A percentile compares a stretch with the other conserved stretches of the same genome.
Conservation (phyloP, 2,329 filamentous ascomycete genomes). For the Epichloe typhina region DNA sequence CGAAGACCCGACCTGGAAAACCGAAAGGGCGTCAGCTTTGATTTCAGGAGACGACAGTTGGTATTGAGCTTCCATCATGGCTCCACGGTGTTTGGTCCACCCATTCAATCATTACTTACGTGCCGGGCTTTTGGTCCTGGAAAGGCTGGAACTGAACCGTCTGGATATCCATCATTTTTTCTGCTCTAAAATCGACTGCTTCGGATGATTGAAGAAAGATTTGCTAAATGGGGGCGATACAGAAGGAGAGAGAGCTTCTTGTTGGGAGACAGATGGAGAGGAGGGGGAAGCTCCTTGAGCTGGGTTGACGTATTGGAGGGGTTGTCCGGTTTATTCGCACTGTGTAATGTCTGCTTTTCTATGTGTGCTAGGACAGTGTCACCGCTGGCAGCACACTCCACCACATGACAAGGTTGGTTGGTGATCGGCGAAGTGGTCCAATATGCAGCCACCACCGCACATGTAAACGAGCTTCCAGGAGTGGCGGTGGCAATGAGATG, state of each 20-base stretch:
- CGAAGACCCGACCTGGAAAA: constrained; percentile 75
- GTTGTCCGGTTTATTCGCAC: constrained; percentile 7
- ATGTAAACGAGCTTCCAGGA: neutral
- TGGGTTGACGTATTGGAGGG: constrained; percentile 6
- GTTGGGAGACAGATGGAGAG: constrained; percentile 2
- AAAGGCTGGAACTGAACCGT: constrained; percentile 77
- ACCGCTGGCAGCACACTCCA: neutral
- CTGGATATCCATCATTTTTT: constrained; percentile 52
- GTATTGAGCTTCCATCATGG: neutral
- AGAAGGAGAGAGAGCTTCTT: neutral
- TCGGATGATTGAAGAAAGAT: neutral
- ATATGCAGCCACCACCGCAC: neutral
- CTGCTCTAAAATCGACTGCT: neutral
- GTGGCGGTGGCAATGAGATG: neutral
- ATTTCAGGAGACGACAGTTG: neutral
- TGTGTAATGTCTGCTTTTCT: constrained; percentile 4
- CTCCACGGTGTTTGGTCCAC: neutral
- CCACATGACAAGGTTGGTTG: neutral
- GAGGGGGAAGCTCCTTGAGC: constrained; percentile 14
- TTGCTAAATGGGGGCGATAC: too few relatives aligned
- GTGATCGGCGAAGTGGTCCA: neutral
- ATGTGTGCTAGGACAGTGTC: neutral
- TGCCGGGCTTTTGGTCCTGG: constrained; percentile 96
- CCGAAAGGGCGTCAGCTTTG: neutral
- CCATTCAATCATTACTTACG: constrained; percentile 52